Base-by-base conservation (phyloP, 176 grass and related monocot genomes). In the Rhipidocladum racemiflorum region DNA sequence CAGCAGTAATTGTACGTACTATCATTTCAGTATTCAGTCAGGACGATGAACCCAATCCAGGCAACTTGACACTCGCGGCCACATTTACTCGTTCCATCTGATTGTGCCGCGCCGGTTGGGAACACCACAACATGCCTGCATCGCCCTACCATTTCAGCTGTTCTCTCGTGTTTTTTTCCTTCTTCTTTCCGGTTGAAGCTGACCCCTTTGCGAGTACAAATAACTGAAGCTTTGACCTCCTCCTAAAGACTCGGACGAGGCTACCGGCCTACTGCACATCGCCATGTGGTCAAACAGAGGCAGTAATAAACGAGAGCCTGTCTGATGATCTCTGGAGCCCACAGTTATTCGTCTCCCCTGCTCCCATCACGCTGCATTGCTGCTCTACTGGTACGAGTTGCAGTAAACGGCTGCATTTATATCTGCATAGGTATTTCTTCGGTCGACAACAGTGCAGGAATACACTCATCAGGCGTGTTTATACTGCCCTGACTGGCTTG, bases 241-340 rank as follows among this genome's bases (percentile, higher is more conserved):
- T 38, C 40, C 39, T 39, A 9, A 53, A 32, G 27, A 78, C 15
- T 39, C 9, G 14, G 35, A 70, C 25, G 29, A 14, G 38, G 0
- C 4, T 38, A 48, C 42, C 21, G 25, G 27, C 28, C 36, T 42
- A 5, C 53, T 36, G 24, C 27, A 51, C 62, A 32, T 24, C 54
- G 30, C 65, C 25, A 63, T 75, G 36, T 85, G 77, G 55, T 65
- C 64, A 81, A 69, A 65, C 42, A 75, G 70, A 48, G 62, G 54
- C 29, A 38, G 32, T 67, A 32, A 32, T 12, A 17, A 32, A 40
- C 59, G 30, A 78, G 60, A 2, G 24, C 9, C 29, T 53, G 32
- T 28, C 8, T 16, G 35, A 43, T 12, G 78, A 51, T 72, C 39
- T 50, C 56, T 27, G 61, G 76, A 74, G 14, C 63, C 82, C 76